Evolutionary conservation across 2,329 filamentous ascomycete species (phyloP).

Genomic region (Teratosphaeria viscida): DNA sequence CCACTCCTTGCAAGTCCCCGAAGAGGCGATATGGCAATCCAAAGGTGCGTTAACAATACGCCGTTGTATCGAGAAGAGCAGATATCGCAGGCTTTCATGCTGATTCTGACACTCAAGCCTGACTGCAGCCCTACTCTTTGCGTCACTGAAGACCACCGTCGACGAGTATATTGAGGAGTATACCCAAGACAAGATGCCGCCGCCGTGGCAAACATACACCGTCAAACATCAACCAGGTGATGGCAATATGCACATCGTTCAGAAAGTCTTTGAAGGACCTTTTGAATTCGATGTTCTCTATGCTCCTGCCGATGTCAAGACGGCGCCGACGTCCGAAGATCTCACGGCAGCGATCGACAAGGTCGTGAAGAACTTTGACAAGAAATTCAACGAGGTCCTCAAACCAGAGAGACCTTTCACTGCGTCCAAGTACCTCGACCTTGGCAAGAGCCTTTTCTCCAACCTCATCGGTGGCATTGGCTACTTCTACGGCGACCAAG

Average conservation of each 20-base stretch:
- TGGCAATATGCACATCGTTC: conserved; percentile 78
- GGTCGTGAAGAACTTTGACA: conserved; percentile 57
- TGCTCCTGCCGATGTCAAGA: conserved; percentile 56
- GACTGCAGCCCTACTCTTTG: conserved; percentile 48
- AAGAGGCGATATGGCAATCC: conserved; percentile 70
- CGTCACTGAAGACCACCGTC: conserved; percentile 53
- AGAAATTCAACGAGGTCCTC: conserved; percentile 64
- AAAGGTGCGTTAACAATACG: conserved; percentile 43
- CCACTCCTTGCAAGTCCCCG: conserved; percentile 55
- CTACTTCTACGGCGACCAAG: conserved; percentile 81
- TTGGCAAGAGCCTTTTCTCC: conserved; percentile 84
- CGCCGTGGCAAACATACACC: conserved; percentile 77
- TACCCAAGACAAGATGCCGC: conserved; percentile 58
- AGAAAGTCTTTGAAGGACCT: conserved; percentile 80
- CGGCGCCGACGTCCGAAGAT: conserved; percentile 38
- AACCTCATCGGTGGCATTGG: conserved; percentile 90
- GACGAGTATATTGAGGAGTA: conserved; percentile 50
- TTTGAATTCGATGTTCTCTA: conserved; percentile 93
- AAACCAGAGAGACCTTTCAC: conserved; percentile 66
- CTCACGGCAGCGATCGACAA: conserved; percentile 60
- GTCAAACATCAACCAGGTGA: conserved; percentile 55
- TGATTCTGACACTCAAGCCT: conserved; percentile 29
- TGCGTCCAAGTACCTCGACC: conserved; percentile 57
- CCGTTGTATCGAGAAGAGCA: conserved; percentile 3
- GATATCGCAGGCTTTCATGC: conserved; percentile 27